Percentiles rank a stretch among this genome's conserved stretches.
Evolutionary conservation across 2,329 filamentous ascomycete genomes (phyloP).

Genomic region (Cladosporium halotolerans): DNA sequence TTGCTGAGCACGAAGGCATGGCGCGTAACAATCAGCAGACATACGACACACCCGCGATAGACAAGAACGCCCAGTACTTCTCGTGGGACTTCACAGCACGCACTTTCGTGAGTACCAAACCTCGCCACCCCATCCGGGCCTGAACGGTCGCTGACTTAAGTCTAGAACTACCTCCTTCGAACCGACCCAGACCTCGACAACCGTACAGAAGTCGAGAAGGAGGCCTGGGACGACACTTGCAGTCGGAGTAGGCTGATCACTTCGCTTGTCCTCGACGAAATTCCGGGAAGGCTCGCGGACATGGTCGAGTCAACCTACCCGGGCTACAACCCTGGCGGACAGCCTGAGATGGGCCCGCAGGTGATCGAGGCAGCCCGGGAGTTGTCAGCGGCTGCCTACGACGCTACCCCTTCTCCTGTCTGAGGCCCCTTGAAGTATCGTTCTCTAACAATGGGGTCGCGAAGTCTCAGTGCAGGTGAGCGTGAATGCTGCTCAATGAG

Average conservation of each 20-base stretch:
- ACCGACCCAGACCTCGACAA: background rate
- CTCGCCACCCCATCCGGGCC: background rate
- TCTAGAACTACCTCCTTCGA: background rate
- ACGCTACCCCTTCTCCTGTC: background rate
- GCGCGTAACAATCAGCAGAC: background rate
- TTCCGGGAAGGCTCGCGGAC: background rate
- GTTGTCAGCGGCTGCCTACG: background rate
- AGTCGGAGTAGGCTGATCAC: background rate
- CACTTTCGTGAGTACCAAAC: background rate
- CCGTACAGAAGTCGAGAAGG: background rate
- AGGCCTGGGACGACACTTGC: background rate
- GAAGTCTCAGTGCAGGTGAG: background rate
- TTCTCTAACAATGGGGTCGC: background rate
- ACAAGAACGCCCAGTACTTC: conserved; percentile 8
- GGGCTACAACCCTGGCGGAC: background rate
- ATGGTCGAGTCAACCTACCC: background rate
- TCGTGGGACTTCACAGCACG: background rate
- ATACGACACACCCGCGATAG: background rate
- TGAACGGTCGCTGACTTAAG: too few relatives aligned
- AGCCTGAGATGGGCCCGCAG: background rate
- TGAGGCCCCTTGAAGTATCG: background rate
- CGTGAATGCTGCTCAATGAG: too few relatives aligned
- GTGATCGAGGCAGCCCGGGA: background rate
- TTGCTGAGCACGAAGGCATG: background rate
- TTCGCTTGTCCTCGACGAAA: background rate